Percentiles rank a stretch among this genome's conserved stretches.
Evolutionary conservation across 805 yeast genomes (phyloP).

Genomic region (Ogataea sp.): DNA sequence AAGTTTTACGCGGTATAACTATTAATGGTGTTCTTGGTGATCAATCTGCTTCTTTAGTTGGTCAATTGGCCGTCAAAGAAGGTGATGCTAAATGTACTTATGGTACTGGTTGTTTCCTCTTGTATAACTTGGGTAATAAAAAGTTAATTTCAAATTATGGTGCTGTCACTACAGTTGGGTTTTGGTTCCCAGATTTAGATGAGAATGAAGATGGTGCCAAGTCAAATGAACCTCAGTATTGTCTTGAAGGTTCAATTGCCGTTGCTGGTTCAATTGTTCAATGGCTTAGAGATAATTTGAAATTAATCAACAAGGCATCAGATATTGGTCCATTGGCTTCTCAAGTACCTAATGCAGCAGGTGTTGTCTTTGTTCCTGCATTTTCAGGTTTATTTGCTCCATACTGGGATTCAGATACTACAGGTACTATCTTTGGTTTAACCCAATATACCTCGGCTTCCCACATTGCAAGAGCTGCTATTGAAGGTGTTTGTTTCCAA

Average conservation of each 20-base stretch:
- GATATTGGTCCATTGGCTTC: slow-evolving; percentile 90
- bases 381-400: slow-evolving; percentile 93
- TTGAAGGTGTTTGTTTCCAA: slow-evolving; percentile 93
- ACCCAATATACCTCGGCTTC: slow-evolving; percentile 88
- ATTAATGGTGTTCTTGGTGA: slow-evolving; percentile 90
- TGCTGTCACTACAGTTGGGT: slow-evolving; percentile 82
- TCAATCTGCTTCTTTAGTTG: slow-evolving; percentile 89
- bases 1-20: slow-evolving; percentile 53
- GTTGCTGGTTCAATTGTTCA: slow-evolving; percentile 93
- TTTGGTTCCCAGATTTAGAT: slow-evolving; percentile 71
- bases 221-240: slow-evolving; percentile 62
- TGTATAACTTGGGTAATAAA: slow-evolving; percentile 76
- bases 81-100: slow-evolving; percentile 94
- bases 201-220: slow-evolving; percentile 27
- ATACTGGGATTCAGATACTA: slow-evolving; percentile 88
- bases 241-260: slow-evolving; percentile 92
- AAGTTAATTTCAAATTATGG: slow-evolving; percentile 73
- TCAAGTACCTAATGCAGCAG: slow-evolving; percentile 74
- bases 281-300: slow-evolving; percentile 89
- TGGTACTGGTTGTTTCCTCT: slow-evolving; percentile 90
- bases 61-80: slow-evolving; percentile 75
- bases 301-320: slow-evolving; percentile 69
- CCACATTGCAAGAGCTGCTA: slow-evolving; percentile 89
- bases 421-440: slow-evolving; percentile 90
- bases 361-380: slow-evolving; percentile 92